Evolutionary conservation across 257 asterid species (phyloP).

Genomic region (Capsicum chinense): DNA sequence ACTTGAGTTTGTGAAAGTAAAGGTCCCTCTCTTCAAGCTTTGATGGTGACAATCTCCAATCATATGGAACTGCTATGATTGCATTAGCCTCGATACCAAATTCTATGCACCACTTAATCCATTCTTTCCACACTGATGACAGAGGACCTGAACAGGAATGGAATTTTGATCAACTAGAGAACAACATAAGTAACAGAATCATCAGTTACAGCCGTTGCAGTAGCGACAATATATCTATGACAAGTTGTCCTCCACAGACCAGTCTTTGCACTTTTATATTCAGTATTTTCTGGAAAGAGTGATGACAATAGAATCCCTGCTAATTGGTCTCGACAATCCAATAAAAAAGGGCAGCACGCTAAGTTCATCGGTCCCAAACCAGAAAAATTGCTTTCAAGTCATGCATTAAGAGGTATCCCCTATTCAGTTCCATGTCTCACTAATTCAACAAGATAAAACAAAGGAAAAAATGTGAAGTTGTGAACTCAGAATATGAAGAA

Average conservation of each 20-base stretch:
- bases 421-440: background rate
- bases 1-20: constrained; percentile 96
- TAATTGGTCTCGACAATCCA: constrained; percentile 14
- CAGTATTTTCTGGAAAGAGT: background rate
- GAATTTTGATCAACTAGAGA: constrained; percentile 23
- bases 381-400: background rate
- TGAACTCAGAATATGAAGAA: background rate
- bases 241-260: background rate
- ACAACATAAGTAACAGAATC: background rate
- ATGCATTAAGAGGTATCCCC: background rate
- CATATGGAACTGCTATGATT: constrained; percentile 92
- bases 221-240: background rate
- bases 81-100: constrained; percentile 98
- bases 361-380: constrained; percentile 8
- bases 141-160: constrained; percentile 78
- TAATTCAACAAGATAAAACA: background rate
- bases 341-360: background rate
- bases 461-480: background rate
- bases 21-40: constrained; percentile 99
- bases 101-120: constrained; percentile 99
- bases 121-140: constrained; percentile 98
- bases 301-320: background rate
- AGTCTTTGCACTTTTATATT: background rate
- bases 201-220: constrained; percentile 19
- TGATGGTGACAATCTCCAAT: constrained; percentile 96